phyloP scores from a whole-genome alignment of 768 basidiomycete genomes.

The Suillus decipiens region DNA sequence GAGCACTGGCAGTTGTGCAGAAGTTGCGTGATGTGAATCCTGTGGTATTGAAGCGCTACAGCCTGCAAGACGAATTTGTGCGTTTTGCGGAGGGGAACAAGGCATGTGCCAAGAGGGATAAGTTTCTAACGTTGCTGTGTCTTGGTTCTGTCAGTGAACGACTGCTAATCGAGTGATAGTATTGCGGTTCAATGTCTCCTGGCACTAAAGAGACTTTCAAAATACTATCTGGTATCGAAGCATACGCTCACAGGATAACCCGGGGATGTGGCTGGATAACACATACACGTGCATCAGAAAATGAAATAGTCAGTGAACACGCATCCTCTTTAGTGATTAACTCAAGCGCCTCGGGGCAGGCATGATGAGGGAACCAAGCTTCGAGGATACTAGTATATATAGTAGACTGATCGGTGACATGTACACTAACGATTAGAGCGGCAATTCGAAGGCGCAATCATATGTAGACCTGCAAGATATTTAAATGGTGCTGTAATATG shows the following conservation, averaged over 20 bases:
- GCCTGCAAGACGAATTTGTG: neutral
- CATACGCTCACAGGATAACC: neutral
- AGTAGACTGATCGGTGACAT: constrained; percentile 7
- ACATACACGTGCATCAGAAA: neutral
- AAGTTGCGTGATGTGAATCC: neutral
- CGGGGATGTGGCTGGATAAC: neutral
- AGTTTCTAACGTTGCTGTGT: neutral
- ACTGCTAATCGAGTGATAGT: neutral
- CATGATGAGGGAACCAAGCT: neutral
- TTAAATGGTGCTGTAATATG: neutral
- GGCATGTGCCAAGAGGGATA: neutral
- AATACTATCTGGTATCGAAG: neutral
- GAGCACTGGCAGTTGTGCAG: constrained; percentile 19
- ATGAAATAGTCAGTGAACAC: neutral
- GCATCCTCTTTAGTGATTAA: neutral
- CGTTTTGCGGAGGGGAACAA: neutral
- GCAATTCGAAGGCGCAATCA: neutral
- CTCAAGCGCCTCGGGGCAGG: neutral
- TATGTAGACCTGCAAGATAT: constrained; percentile 2
- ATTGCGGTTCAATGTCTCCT: neutral
- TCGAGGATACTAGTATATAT: neutral
- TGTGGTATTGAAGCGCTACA: neutral
- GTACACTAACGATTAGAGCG: constrained; percentile 2
- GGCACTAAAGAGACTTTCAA: neutral
- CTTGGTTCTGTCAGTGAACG: neutral